Evolutionary conservation across 192 early-diverging fungal species (phyloP).

Genomic region (Obelidium mucronatum): DNA sequence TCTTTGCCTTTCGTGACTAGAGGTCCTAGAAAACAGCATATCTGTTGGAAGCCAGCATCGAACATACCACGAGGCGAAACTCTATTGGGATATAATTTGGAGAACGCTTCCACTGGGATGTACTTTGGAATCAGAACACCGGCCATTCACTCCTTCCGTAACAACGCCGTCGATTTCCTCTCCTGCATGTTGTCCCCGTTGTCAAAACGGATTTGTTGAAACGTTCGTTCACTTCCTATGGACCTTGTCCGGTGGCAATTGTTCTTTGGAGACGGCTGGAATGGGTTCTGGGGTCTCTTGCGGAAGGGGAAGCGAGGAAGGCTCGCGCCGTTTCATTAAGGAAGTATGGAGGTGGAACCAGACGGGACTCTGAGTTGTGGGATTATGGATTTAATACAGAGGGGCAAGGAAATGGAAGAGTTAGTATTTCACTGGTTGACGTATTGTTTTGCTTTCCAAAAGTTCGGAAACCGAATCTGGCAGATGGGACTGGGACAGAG

Average conservation of each 20-base stretch:
- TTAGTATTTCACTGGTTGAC: conserved; percentile 27
- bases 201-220: conserved; percentile 9
- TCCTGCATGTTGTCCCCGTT: conserved; percentile 5
- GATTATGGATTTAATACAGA: conserved; percentile 12
- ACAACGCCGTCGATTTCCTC: not conserved
- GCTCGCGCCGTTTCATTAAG: not conserved
- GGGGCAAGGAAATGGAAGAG: not conserved
- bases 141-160: not conserved
- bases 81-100: conserved; percentile 36
- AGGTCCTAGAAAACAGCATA: conserved; percentile 9
- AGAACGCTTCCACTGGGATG: conserved; percentile 23
- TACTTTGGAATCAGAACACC: not conserved
- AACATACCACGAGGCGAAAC: conserved; percentile 29
- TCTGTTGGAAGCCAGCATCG: not conserved
- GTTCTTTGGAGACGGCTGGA: conserved; percentile 27
- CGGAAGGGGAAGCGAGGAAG: conserved; percentile 1
- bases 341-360: conserved; percentile 10
- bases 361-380: conserved; percentile 20
- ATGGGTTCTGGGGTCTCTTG: conserved; percentile 25
- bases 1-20: no score
- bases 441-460: conserved; percentile 35
- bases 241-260: conserved; percentile 35
- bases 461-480: not conserved
- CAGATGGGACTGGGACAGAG: not conserved
- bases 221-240: conserved; percentile 35